Conservation (phyloP, 2,329 filamentous ascomycete genomes). For the Aspergillus eucalypticola region DNA sequence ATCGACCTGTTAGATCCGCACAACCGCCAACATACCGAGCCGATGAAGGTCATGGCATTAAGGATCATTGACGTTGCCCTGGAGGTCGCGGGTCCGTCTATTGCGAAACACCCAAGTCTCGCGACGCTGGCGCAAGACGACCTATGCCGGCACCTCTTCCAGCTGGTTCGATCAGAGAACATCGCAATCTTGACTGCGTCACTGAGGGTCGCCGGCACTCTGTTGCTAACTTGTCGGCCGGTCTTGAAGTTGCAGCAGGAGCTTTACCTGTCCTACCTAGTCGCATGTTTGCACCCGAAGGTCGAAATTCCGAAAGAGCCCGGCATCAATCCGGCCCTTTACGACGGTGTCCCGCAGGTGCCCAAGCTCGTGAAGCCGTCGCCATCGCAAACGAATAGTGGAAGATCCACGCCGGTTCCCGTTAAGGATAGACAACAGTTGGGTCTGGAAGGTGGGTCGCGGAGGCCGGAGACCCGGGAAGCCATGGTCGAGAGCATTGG, state of each 20-base stretch:
- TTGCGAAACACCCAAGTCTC: conserved; percentile 85
- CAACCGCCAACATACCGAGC: conserved; percentile 87
- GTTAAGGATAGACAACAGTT: conserved; percentile 91
- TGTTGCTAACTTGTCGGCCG: conserved; percentile 84
- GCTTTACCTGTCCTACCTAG: conserved; percentile 88
- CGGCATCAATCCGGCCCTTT: conserved; percentile 86
- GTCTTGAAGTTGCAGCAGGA: conserved; percentile 96
- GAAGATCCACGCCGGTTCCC: conserved; percentile 83
- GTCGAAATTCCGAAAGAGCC: conserved; percentile 90
- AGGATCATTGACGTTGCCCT: conserved; percentile 96
- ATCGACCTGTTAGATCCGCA: conserved; percentile 93
- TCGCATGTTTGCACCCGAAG: conserved; percentile 90
- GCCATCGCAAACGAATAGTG: conserved; percentile 74
- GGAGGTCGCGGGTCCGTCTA: conserved; percentile 92
- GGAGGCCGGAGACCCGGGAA: conserved; percentile 92
- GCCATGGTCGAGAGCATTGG: conserved; percentile 98
- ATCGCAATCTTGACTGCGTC: conserved; percentile 94
- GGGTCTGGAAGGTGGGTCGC: conserved; percentile 84
- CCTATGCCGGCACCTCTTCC: conserved; percentile 90
- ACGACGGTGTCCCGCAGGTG: conserved; percentile 87
- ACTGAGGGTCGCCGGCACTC: conserved; percentile 83
- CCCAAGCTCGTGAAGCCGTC: conserved; percentile 81
- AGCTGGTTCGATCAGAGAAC: conserved; percentile 93
- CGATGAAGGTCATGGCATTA: conserved; percentile 95
- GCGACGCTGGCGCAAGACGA: conserved; percentile 88